Conservation (phyloP, 495 filamentous ascomycete species). For the Neurospora intermedia region DNA sequence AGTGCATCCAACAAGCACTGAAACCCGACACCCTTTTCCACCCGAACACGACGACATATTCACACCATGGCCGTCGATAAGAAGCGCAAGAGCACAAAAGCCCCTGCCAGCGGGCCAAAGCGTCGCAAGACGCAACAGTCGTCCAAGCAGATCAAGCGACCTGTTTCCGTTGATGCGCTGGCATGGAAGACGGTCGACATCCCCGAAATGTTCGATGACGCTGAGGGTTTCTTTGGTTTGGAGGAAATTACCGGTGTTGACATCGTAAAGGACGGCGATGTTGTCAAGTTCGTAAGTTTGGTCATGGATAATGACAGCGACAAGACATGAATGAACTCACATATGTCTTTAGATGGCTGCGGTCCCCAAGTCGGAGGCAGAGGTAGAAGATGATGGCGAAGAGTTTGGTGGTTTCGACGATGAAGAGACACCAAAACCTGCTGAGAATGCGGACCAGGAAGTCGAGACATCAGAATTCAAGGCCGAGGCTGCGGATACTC, state of each 20-base stretch:
- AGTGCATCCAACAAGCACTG: not conserved
- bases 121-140: slow-evolving; percentile 31
- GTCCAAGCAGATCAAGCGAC: slow-evolving; percentile 19
- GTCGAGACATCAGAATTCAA: not conserved
- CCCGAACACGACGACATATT: not conserved
- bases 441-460: not conserved
- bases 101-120: slow-evolving; percentile 27
- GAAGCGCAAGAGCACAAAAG: slow-evolving; percentile 34
- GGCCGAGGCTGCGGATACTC: slow-evolving; percentile 4
- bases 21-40: not conserved
- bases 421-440: not conserved
- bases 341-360: slow-evolving; percentile 11
- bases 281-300: slow-evolving; percentile 42
- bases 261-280: slow-evolving; percentile 48
- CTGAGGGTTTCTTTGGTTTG: slow-evolving; percentile 87
- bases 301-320: slow-evolving; percentile 8
- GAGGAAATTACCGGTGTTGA: slow-evolving; percentile 91
- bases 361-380: slow-evolving; percentile 4
- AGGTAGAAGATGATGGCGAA: slow-evolving; percentile 19
- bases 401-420: slow-evolving; percentile 50
- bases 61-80: slow-evolving; percentile 25
- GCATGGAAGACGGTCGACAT: slow-evolving; percentile 74
- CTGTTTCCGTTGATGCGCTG: slow-evolving; percentile 50
- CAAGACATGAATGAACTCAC: slow-evolving; percentile 3
- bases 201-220: slow-evolving; percentile 80